Evolutionary conservation across 106 monocot genomes (phyloP).

Genomic region (Platanthera zijinensis): DNA sequence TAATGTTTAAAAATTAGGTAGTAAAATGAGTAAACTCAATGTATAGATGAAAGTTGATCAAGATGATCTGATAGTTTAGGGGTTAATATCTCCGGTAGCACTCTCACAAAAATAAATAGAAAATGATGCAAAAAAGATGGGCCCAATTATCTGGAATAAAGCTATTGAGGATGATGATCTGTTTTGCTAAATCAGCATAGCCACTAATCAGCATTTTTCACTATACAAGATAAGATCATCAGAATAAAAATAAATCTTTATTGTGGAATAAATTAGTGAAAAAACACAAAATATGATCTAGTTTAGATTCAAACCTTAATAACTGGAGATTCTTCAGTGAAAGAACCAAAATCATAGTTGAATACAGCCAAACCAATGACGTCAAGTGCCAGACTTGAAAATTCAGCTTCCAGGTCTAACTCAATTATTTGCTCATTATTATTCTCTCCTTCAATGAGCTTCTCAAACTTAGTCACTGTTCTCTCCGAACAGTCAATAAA

Average conservation of each 20-base stretch:
- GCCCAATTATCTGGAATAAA: too few relatives aligned
- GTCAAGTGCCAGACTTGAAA: slow-evolving; percentile 95
- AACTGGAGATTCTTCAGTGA: slow-evolving; percentile 95
- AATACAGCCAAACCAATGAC: slow-evolving; percentile 96
- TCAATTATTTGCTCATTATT: slow-evolving; percentile 36
- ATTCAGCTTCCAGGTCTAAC: slow-evolving; percentile 95
- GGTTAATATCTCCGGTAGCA: too few relatives aligned
- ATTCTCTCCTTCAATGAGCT: slow-evolving; percentile 32
- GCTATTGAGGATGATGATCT: not conserved
- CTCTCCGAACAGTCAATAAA: slow-evolving; percentile 82
- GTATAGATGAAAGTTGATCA: too few relatives aligned
- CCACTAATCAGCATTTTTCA: not conserved
- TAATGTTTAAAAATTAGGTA: too few relatives aligned
- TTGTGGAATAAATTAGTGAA: not conserved
- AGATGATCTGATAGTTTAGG: too few relatives aligned
- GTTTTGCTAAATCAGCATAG: not conserved
- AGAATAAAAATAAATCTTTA: not conserved
- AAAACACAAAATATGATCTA: not conserved
- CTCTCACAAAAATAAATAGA: too few relatives aligned
- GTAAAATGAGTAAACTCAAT: too few relatives aligned
- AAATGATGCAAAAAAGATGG: too few relatives aligned
- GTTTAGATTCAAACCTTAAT: slow-evolving; percentile 58
- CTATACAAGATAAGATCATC: not conserved
- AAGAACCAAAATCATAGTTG: slow-evolving; percentile 95
- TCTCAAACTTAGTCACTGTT: slow-evolving; percentile 76